phyloP scores from a whole-genome alignment of 176 grass and related monocot species.

The Saccharum officinarum region DNA sequence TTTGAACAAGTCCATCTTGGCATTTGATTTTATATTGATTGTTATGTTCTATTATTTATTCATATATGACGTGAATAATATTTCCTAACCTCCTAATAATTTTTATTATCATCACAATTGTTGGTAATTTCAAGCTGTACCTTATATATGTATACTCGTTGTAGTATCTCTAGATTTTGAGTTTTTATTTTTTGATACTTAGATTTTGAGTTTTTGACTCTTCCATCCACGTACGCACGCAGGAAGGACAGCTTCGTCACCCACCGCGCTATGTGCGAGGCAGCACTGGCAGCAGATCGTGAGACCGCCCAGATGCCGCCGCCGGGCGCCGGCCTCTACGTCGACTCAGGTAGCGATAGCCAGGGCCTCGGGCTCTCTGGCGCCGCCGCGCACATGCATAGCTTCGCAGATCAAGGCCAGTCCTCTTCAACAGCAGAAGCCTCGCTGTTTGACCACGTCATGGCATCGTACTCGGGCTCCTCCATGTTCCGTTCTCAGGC shows the following conservation, averaged over 20 bases:
- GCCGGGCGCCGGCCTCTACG: constrained; percentile 50
- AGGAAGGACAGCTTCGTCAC: constrained; percentile 98
- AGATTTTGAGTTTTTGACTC: not conserved
- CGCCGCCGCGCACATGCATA: constrained; percentile 34
- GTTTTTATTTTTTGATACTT: no score
- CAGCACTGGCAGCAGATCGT: constrained; percentile 44
- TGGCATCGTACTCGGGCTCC: constrained; percentile 32
- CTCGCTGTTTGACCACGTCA: constrained; percentile 52
- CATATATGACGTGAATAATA: no score
- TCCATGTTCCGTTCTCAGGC: constrained; percentile 39
- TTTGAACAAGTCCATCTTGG: not conserved
- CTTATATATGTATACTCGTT: not conserved
- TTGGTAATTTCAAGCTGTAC: not conserved
- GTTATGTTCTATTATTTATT: not conserved
- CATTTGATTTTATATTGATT: not conserved
- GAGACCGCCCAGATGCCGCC: constrained; percentile 56
- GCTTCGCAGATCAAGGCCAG: constrained; percentile 49
- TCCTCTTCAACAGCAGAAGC: constrained; percentile 34
- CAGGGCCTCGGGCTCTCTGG: constrained; percentile 41
- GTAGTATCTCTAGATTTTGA: not conserved
- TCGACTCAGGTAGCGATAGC: constrained; percentile 44
- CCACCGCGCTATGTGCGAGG: constrained; percentile 87
- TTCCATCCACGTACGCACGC: not conserved
- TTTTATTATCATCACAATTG: not conserved
- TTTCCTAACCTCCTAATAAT: not conserved